Percentiles rank a stretch among this genome's conserved stretches.
phyloP scores from a whole-genome alignment of 257 asterid species.

The Forsythia suspensa region DNA sequence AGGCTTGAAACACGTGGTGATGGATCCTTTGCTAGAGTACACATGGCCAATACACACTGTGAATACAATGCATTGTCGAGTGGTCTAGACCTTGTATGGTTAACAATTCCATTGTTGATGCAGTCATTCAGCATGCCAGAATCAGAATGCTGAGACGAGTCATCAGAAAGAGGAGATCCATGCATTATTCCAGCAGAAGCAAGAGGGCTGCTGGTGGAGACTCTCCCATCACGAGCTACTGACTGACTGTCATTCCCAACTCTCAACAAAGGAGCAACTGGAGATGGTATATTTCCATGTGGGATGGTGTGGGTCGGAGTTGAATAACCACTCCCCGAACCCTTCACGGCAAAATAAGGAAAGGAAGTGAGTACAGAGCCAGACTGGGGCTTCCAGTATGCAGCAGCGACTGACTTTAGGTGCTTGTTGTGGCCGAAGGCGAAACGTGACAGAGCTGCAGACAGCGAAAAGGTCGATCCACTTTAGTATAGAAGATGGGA shows the following conservation, averaged over 20 bases:
- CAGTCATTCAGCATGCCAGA: conserved; percentile 69
- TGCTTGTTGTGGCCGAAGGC: conserved; percentile 96
- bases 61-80: conserved; percentile 84
- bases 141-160: conserved; percentile 94
- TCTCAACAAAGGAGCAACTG: conserved; percentile 66
- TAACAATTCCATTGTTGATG: conserved; percentile 69
- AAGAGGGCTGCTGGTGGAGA: conserved; percentile 85
- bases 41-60: conserved; percentile 86
- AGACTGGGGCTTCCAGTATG: conserved; percentile 78
- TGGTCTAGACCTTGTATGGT: conserved; percentile 66
- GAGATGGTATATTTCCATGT: conserved; percentile 70
- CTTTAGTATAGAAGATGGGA: not conserved
- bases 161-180: conserved; percentile 97
- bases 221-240: conserved; percentile 77
- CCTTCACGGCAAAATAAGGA: conserved; percentile 72
- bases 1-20: conserved; percentile 94
- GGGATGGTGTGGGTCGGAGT: conserved; percentile 77
- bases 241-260: conserved; percentile 62
- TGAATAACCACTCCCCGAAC: conserved; percentile 76
- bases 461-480: conserved; percentile 16
- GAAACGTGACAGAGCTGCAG: conserved; percentile 93
- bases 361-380: conserved; percentile 77
- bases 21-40: conserved; percentile 91
- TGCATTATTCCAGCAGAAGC: conserved; percentile 84
- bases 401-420: conserved; percentile 91